Conservation (phyloP, 768 basidiomycete genomes). For the Termitomyces sp. region DNA sequence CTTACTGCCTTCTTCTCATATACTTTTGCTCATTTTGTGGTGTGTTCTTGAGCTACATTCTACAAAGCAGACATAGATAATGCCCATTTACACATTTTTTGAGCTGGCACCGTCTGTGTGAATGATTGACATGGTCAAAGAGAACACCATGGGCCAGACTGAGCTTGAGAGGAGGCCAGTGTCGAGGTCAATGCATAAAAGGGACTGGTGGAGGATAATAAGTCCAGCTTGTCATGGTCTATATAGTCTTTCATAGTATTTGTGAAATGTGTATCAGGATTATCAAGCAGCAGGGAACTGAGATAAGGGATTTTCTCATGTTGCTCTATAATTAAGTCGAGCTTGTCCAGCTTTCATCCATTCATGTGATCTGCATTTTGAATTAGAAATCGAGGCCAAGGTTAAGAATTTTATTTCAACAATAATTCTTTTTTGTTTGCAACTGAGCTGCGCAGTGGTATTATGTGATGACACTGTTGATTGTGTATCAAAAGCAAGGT, state of each 20-base stretch:
- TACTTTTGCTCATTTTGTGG: slow-evolving; percentile 19
- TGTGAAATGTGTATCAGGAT: neutral
- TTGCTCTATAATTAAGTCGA: neutral
- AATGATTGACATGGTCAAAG: slow-evolving; percentile 10
- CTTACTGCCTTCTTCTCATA: slow-evolving; percentile 36
- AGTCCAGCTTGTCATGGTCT: slow-evolving; percentile 10
- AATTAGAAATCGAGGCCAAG: neutral
- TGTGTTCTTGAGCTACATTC: slow-evolving; percentile 18
- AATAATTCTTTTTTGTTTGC: neutral
- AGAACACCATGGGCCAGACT: slow-evolving; percentile 6
- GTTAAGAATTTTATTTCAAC: neutral
- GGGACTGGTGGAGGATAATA: neutral
- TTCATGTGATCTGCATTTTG: neutral
- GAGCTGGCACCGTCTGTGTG: neutral
- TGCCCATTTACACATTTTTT: slow-evolving; percentile 12
- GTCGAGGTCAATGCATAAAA: slow-evolving; percentile 4
- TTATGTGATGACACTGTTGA: neutral
- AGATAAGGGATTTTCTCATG: too few species aligned
- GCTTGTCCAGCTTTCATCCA: neutral
- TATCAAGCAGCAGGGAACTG: neutral
- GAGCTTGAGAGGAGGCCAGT: neutral
- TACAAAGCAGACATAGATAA: slow-evolving; percentile 8
- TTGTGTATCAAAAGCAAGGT: neutral
- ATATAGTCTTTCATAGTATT: neutral
- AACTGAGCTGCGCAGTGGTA: neutral